A percentile compares a stretch with the other conserved stretches of the same genome.
These are phyloP conservation scores for Yamadazyma mexicana DNA, from an alignment of 1,139 yeast genomes.

Conservation along the genomic window DNA sequence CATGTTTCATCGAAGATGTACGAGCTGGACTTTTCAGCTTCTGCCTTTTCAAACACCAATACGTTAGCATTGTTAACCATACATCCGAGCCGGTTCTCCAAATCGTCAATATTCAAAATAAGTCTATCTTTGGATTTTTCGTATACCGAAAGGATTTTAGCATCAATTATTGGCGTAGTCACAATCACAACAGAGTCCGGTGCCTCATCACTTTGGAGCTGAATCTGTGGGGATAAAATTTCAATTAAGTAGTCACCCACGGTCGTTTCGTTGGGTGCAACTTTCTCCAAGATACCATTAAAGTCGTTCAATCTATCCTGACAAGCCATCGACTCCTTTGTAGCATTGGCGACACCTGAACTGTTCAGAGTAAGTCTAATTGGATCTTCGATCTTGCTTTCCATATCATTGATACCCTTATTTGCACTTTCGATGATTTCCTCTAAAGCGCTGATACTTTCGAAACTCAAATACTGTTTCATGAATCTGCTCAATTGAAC, in stretches of 20 bases:
- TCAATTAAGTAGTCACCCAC: conserved; percentile 69
- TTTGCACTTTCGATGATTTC: conserved; percentile 26
- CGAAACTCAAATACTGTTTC: conserved; percentile 36
- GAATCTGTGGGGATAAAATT: conserved; percentile 83
- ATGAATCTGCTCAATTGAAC: conserved; percentile 32
- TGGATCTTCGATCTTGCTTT: background rate
- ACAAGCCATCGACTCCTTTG: conserved; percentile 12
- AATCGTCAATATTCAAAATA: conserved; percentile 24
- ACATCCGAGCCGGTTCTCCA: conserved; percentile 41
- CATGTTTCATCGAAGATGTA: conserved; percentile 26
- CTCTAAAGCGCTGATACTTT: conserved; percentile 38
- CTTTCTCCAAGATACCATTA: conserved; percentile 50
- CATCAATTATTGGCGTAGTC: conserved; percentile 41
- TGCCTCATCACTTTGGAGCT: conserved; percentile 66
- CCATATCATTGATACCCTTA: conserved; percentile 3
- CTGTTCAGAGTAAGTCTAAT: conserved; percentile 1
- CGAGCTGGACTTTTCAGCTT: conserved; percentile 16
- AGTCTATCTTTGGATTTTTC: conserved; percentile 25
- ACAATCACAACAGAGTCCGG: conserved; percentile 59
- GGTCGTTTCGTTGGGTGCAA: conserved; percentile 42
- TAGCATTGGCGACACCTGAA: background rate
- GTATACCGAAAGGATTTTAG: conserved; percentile 38
- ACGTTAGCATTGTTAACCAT: conserved; percentile 40
- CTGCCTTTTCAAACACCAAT: conserved; percentile 35
- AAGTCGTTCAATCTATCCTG: conserved; percentile 39